Conservation (phyloP, 129 eudicot species). For the Glebionis coronaria region DNA sequence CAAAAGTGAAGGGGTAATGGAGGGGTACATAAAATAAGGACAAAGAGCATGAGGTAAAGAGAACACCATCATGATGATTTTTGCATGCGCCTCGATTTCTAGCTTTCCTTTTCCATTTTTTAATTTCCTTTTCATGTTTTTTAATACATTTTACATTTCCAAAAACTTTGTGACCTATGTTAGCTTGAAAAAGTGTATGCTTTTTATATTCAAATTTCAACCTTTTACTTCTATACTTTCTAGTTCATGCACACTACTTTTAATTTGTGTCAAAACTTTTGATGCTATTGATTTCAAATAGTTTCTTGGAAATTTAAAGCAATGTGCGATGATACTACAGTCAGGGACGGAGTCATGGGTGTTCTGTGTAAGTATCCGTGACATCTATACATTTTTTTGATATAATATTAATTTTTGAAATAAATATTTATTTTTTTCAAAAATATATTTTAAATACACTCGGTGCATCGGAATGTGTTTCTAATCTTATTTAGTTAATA, state of each 20-base stretch:
- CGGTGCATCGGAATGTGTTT: too few relatives aligned
- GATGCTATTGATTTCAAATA: background rate
- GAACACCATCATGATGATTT: constrained; percentile 60
- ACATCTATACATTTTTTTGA: too few relatives aligned
- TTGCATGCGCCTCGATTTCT: constrained; percentile 72
- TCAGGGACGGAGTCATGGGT: too few relatives aligned
- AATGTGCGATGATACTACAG: too few relatives aligned
- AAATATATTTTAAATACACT: too few relatives aligned
- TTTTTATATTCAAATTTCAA: background rate
- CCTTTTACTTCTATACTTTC: constrained; percentile 14
- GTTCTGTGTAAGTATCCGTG: too few relatives aligned
- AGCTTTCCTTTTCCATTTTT: background rate
- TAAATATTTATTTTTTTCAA: too few relatives aligned
- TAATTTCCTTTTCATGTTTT: background rate
- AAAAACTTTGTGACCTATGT: constrained; percentile 20
- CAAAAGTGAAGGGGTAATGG: constrained; percentile 6
- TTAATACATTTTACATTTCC: constrained; percentile 17
- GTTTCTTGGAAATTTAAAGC: too few relatives aligned
- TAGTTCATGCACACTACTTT: background rate
- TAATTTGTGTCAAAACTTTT: background rate
- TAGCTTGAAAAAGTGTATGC: background rate
- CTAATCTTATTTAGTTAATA: too few relatives aligned
- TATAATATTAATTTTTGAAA: too few relatives aligned
- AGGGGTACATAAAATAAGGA: constrained; percentile 21
- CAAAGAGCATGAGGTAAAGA: constrained; percentile 39